Evolutionary conservation across 2,329 filamentous ascomycete genomes (phyloP), one percentile per base, ranked within the genome.

Genomic region (Aspergillus costaricaensis): DNA sequence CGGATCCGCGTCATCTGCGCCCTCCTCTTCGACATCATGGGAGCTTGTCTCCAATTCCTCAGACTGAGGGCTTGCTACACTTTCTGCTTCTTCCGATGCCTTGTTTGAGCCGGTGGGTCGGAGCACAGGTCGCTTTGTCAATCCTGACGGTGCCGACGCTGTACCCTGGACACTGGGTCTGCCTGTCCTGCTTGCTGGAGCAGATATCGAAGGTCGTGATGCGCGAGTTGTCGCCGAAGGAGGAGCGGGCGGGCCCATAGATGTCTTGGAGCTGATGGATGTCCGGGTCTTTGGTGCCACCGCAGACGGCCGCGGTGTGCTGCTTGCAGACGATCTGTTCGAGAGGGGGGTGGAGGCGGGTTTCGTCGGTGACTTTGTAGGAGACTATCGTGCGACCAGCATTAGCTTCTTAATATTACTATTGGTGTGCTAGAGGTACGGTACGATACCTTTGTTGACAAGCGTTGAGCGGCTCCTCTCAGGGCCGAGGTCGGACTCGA

Each of bases 281-380:
- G 85, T 78, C 50, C 88, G 84, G 53, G 85, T 72, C 68, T 84
- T 88, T 5, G 77, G 64, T 51, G 76, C 71, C 5, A 67, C 76
- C 55, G 52, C 75, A 75, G 43, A 87, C 84, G 12, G 88, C 85
- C 21, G 89, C 74, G 25, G 83, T 80, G 52, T 55, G 75, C 80
- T 39, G 76, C 81, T 49, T 62, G 69, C 62, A 32, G 76, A 73
- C 1, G 71, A 64, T 30, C 81, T 76, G 61, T 72, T 67, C 14
- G 77, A 86, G 10, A 86, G 85, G 1, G 89, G 87, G 2, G 88
- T 77, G 1, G 86, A 78, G 12, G 77, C 80, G 9, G 70, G 89
- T 72, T 95, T 95, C 3, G 89, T 91, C 1, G 91, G 91, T 1
- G 90, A 93, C 70, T 91, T 93, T 0, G 86, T 88, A 2, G 91